Evolutionary conservation across 805 yeast genomes (phyloP), one percentile per base, ranked within the genome.

Genomic region (Ogataea nonfermentans): DNA sequence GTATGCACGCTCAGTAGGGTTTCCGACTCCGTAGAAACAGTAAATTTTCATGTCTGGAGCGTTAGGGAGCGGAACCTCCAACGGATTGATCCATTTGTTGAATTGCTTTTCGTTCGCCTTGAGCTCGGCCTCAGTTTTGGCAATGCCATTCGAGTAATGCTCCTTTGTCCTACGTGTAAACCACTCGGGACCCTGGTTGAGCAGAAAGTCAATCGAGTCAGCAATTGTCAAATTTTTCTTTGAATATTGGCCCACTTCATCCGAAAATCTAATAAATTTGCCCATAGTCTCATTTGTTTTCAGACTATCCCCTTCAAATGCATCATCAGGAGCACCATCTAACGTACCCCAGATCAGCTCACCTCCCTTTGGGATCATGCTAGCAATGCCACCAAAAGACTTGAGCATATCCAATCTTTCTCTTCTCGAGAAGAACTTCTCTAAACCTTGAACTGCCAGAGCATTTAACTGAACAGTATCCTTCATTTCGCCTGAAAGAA

Each of bases 351-450:
- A 93, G 23, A 93, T 76, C 4, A 78, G 57, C 25, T 80, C 81
- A 3, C 97, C 98, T 29, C 99, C 99, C 61, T 91, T 93, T 14
- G 99, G 99, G 20, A 93, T 56, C 99, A 93, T 93, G 40, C 93
- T 78, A 11, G 97, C 89, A 32, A 93, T 71, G 9, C 98, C 98
- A n/a, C 95, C 96, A 71, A 87, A 91, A 1, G 91, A 72, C 47
- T 88, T 73, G 34, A 89, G 59, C 84, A 93, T 71, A 46, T 87
- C 95, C 6, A 88, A 78, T 50, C 99, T 76, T 64, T 91, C 99
- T 45, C 78, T 76, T 58, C 95, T 76, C 36, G 93, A 83, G 62
- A 93, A 89, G 63, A 93, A 93, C 65, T 86, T 88, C 57, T 93
- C 99, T 41, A 93, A 72, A 1, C 97, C 99, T 55, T 86, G 88